Evolutionary conservation across 306 rosid species (phyloP).

Genomic region (Senna tora): DNA sequence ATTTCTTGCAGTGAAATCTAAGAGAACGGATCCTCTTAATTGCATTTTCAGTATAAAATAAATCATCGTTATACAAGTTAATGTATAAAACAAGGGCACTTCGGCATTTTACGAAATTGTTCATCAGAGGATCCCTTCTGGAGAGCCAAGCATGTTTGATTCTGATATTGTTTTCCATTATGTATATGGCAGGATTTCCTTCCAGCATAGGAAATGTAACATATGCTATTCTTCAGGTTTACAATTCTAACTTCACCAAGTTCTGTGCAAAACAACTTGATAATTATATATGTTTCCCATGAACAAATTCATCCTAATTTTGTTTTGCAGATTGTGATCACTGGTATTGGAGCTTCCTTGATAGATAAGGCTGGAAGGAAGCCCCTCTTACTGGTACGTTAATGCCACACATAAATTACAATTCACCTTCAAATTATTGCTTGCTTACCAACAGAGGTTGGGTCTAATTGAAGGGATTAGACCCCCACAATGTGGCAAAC

Average conservation of each 20-base stretch:
- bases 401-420: background rate
- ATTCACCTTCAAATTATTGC: constrained; percentile 18
- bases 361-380: constrained; percentile 82
- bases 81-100: too few species aligned
- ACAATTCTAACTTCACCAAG: constrained; percentile 24
- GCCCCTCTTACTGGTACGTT: constrained; percentile 74
- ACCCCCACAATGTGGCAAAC: too few species aligned
- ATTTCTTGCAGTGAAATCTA: constrained; percentile 12
- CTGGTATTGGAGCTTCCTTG: constrained; percentile 62
- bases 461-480: too few species aligned
- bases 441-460: too few species aligned
- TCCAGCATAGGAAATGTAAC: constrained; percentile 55
- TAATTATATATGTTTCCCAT: background rate
- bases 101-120: too few species aligned
- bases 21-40: too few species aligned
- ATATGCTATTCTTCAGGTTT: constrained; percentile 80
- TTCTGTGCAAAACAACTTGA: background rate
- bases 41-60: too few species aligned
- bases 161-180: constrained; percentile 20
- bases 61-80: too few species aligned
- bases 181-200: constrained; percentile 64
- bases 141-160: background rate
- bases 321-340: constrained; percentile 60
- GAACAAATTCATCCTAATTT: constrained; percentile 15
- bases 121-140: too few species aligned